phyloP scores from a whole-genome alignment of 192 early-diverging fungal genomes.

The Coemansia erecta region DNA sequence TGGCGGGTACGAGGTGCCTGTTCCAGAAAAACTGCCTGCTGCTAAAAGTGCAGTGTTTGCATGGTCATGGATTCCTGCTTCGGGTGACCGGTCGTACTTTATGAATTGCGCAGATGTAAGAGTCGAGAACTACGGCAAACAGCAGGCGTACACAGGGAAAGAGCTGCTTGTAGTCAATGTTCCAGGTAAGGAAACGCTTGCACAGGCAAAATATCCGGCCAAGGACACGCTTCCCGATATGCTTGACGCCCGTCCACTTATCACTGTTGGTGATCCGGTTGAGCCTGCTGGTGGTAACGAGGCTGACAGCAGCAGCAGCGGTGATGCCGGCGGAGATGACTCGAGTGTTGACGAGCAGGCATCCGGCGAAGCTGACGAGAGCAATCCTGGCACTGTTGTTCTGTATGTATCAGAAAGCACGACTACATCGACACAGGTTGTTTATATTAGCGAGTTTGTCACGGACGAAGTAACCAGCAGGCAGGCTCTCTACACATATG shows the following conservation, averaged over 20 bases:
- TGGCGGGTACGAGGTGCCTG: constrained; percentile 43
- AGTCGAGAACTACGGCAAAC: constrained; percentile 44
- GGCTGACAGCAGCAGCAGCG: neutral
- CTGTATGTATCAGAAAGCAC: constrained; percentile 46
- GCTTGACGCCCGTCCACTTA: constrained; percentile 20
- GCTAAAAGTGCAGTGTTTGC: constrained; percentile 54
- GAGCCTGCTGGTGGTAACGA: neutral
- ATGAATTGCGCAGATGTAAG: constrained; percentile 51
- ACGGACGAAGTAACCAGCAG: constrained; percentile 31
- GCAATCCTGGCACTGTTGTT: constrained; percentile 17
- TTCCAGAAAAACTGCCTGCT: constrained; percentile 57
- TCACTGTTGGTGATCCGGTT: constrained; percentile 33
- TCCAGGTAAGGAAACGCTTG: constrained; percentile 26
- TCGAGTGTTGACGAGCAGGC: constrained; percentile 4
- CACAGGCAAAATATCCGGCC: constrained; percentile 9
- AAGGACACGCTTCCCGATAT: constrained; percentile 23
- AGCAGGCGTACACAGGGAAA: constrained; percentile 36
- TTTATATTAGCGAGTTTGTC: constrained; percentile 29
- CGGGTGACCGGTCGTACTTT: constrained; percentile 23
- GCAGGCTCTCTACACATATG: constrained; percentile 36
- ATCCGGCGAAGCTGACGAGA: constrained; percentile 7
- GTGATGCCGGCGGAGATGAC: neutral
- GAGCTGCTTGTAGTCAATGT: constrained; percentile 48
- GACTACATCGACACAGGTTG: constrained; percentile 30
- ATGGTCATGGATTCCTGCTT: constrained; percentile 43